Percentiles rank a stretch among this genome's conserved stretches.
phyloP scores from a whole-genome alignment of 176 grass and related monocot species.

The Tuctoria greenei region DNA sequence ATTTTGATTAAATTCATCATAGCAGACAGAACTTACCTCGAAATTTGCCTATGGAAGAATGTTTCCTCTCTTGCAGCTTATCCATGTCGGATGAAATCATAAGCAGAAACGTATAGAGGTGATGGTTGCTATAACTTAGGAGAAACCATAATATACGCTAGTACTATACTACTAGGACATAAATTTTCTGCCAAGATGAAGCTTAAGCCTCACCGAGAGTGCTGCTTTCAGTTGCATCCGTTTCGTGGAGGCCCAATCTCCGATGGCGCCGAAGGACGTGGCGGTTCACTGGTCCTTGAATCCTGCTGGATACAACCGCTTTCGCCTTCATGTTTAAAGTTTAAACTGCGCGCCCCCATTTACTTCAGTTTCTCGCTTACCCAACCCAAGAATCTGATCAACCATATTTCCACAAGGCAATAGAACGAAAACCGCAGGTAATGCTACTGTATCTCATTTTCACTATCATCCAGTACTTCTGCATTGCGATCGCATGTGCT shows the following conservation, averaged over 20 bases:
- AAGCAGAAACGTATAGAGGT: background rate
- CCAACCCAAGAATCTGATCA: background rate
- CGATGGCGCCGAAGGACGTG: constrained; percentile 19
- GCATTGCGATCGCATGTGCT: background rate
- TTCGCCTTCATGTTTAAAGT: constrained; percentile 12
- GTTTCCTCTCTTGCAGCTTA: background rate
- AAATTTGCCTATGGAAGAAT: background rate
- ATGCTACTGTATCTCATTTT: background rate
- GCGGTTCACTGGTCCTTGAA: background rate
- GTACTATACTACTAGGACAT: no score
- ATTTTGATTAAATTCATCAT: no score
- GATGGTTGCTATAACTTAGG: background rate
- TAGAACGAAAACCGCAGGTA: background rate
- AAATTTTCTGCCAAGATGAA: no score
- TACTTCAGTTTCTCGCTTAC: background rate
- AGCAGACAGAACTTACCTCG: background rate
- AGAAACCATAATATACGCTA: background rate
- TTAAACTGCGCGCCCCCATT: constrained; percentile 12
- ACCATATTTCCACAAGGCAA: background rate
- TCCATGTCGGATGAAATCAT: background rate
- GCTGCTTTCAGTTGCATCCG: no score
- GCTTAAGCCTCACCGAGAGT: no score
- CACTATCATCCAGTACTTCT: background rate
- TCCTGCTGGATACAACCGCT: background rate
- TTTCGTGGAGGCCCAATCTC: background rate